A percentile compares a stretch with the other conserved stretches of the same genome.
These are phyloP conservation scores for Gelatoporia subvermispora DNA, from an alignment of 768 basidiomycete genomes.

Conservation along the genomic window DNA sequence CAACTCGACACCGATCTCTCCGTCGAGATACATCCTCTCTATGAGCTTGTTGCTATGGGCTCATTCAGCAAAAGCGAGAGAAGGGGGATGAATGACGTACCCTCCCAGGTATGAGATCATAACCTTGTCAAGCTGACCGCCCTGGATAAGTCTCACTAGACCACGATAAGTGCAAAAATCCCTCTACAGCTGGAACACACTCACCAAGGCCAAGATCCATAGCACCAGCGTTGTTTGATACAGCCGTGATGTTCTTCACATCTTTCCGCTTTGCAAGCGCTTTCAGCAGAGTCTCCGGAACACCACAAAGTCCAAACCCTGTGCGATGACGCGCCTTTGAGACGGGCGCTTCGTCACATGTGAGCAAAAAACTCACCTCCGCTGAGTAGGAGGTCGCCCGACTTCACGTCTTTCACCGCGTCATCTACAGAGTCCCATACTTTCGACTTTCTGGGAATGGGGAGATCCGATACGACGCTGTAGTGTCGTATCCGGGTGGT, in stretches of 20 bases:
- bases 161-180: background rate
- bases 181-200: conserved; percentile 4
- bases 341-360: background rate
- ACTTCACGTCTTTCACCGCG: conserved; percentile 77
- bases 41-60: conserved; percentile 71
- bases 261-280: conserved; percentile 71
- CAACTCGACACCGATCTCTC: conserved; percentile 77
- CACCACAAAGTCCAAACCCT: conserved; percentile 87
- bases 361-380: conserved; percentile 51
- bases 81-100: conserved; percentile 30
- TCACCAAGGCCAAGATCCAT: conserved; percentile 65
- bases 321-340: conserved; percentile 2
- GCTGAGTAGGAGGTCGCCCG: conserved; percentile 70
- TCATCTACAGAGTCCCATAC: conserved; percentile 76
- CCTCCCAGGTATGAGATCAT: conserved; percentile 87
- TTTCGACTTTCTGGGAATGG: conserved; percentile 41
- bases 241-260: conserved; percentile 65
- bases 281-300: conserved; percentile 84
- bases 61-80: background rate
- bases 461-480: conserved; percentile 22
- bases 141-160: conserved; percentile 64
- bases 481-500: conserved; percentile 18
- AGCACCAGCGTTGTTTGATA: conserved; percentile 82
- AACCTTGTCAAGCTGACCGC: conserved; percentile 71
- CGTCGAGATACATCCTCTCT: conserved; percentile 71